These are phyloP conservation scores for Tolypocladium amazonense DNA, from an alignment of 2,329 filamentous ascomycete species.

Conservation along the genomic window DNA sequence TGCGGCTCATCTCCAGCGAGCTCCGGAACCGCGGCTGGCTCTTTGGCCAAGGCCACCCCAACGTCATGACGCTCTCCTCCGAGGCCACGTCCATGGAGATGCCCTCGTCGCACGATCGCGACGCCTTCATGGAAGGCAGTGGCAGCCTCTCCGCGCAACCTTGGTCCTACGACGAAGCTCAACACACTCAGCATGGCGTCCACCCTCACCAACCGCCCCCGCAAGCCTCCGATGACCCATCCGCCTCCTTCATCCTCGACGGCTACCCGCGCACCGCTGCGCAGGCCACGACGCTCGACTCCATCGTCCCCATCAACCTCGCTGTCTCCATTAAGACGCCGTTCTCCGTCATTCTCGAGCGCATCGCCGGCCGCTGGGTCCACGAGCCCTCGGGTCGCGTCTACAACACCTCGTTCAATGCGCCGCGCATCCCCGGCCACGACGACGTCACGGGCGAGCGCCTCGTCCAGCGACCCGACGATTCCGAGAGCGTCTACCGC, in stretches of 20 bases:
- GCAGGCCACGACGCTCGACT: slow-evolving; percentile 70
- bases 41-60: slow-evolving; percentile 31
- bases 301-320: slow-evolving; percentile 85
- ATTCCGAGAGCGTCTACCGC: slow-evolving; percentile 78
- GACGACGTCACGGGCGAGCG: slow-evolving; percentile 89
- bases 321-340: slow-evolving; percentile 83
- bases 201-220: slow-evolving; percentile 10
- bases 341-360: slow-evolving; percentile 72
- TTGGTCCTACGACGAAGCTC: slow-evolving; percentile 18
- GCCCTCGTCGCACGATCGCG: slow-evolving; percentile 19
- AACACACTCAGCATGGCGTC: background rate
- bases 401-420: slow-evolving; percentile 91
- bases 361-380: slow-evolving; percentile 87
- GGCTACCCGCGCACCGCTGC: slow-evolving; percentile 83
- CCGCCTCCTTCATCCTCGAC: slow-evolving; percentile 88
- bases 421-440: slow-evolving; percentile 65
- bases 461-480: slow-evolving; percentile 73
- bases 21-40: slow-evolving; percentile 82
- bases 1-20: slow-evolving; percentile 86
- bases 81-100: slow-evolving; percentile 24
- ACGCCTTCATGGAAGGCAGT: slow-evolving; percentile 25
- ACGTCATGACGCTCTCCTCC: slow-evolving; percentile 42
- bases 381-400: slow-evolving; percentile 84
- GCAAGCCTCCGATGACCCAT: slow-evolving; percentile 54
- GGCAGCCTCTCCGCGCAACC: slow-evolving; percentile 25